Evolutionary conservation across 2,329 filamentous ascomycete species (phyloP).

Genomic region (Juglanconis sp.): DNA sequence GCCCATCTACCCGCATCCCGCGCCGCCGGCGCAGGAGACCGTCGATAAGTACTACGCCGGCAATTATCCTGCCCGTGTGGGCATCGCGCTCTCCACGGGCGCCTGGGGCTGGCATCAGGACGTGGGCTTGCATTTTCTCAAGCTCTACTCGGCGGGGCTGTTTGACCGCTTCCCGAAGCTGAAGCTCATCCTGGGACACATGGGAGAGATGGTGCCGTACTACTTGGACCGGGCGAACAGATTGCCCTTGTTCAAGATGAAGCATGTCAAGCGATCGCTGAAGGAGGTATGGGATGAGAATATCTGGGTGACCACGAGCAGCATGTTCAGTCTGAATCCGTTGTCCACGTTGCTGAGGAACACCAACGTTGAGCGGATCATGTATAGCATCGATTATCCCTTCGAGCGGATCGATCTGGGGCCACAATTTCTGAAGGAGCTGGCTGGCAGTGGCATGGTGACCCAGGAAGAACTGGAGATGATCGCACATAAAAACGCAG

Average conservation of each 20-base stretch:
- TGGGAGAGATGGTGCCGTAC: constrained; percentile 52
- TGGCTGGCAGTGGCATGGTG: neutral
- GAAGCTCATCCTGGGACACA: constrained; percentile 53
- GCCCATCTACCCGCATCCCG: constrained; percentile 10
- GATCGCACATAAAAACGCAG: neutral
- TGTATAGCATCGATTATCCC: constrained; percentile 4
- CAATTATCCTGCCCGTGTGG: constrained; percentile 24
- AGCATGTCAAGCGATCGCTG: constrained; percentile 11
- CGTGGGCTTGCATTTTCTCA: constrained; percentile 45
- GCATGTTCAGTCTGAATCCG: constrained; percentile 1
- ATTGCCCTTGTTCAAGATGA: constrained; percentile 26
- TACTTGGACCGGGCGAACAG: constrained; percentile 45
- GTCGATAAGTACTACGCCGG: constrained; percentile 27
- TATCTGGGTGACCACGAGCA: constrained; percentile 6
- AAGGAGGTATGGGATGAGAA: constrained; percentile 2
- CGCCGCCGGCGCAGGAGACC: constrained; percentile 22
- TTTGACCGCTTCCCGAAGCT: constrained; percentile 53
- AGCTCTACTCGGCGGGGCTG: constrained; percentile 48
- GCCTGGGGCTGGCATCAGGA: constrained; percentile 51
- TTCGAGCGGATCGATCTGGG: neutral
- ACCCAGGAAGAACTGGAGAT: neutral
- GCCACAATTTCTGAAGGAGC: neutral
- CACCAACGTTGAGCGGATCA: neutral
- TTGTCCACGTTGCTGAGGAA: neutral
- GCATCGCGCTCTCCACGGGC: constrained; percentile 34